Evolutionary conservation across 352 stramenopile species (phyloP).

Genomic region (Elongisporangium prolatum): DNA sequence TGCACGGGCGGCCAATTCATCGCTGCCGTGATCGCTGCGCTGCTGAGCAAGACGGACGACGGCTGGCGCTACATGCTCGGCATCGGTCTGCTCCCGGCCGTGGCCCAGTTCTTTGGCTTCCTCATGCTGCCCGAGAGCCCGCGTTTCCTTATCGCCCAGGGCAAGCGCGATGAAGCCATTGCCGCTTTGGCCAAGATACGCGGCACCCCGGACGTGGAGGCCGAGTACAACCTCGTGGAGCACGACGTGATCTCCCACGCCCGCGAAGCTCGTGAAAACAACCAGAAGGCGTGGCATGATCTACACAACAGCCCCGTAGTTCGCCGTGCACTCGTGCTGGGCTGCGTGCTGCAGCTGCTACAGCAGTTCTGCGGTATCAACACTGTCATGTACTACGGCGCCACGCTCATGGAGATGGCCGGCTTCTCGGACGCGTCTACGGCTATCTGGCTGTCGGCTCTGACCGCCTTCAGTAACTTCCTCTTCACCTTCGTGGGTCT

Average conservation of each 20-base stretch:
- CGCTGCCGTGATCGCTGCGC: conserved; percentile 51
- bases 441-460: conserved; percentile 73
- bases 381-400: conserved; percentile 86
- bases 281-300: conserved; percentile 26
- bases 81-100: conserved; percentile 50
- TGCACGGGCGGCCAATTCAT: conserved; percentile 81
- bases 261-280: conserved; percentile 13
- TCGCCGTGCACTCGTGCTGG: conserved; percentile 38
- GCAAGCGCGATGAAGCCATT: conserved; percentile 35
- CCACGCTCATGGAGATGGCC: conserved; percentile 77
- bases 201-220: conserved; percentile 39
- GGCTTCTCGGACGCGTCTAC: conserved; percentile 66
- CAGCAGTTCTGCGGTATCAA: conserved; percentile 85
- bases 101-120: conserved; percentile 70
- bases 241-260: conserved; percentile 22
- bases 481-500: conserved; percentile 63
- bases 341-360: conserved; percentile 55
- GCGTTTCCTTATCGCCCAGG: conserved; percentile 52
- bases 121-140: conserved; percentile 64
- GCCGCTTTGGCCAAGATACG: conserved; percentile 46
- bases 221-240: conserved; percentile 57
- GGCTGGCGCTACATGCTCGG: conserved; percentile 85
- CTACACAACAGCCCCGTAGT: conserved; percentile 27
- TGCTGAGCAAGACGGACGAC: conserved; percentile 40
- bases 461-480: conserved; percentile 71